A percentile compares a stretch with the other conserved stretches of the same genome.
Evolutionary conservation across 2,329 filamentous ascomycete genomes (phyloP).

Genomic region (Phialophora macrospora): DNA sequence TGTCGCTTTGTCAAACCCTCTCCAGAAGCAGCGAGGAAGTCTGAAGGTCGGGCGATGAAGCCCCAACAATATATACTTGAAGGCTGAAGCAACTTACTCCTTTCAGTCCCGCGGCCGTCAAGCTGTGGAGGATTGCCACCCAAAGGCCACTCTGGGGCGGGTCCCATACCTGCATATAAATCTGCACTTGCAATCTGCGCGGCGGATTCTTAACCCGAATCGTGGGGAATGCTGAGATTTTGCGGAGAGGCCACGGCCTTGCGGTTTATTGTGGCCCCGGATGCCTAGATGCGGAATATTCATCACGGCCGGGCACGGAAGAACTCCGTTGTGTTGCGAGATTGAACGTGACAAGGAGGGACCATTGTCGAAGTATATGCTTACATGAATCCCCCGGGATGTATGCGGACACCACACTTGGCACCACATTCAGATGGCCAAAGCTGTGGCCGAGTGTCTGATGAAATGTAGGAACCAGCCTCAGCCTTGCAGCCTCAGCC

Average conservation of each 20-base stretch:
- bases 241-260: constrained; percentile 6
- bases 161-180: constrained; percentile 5
- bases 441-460: too few relatives aligned
- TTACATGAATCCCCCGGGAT: too few relatives aligned
- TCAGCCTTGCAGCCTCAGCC: too few relatives aligned
- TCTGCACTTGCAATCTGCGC: not conserved
- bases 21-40: not conserved
- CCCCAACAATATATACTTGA: constrained; percentile 1
- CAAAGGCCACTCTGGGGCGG: not conserved
- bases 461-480: too few relatives aligned
- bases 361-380: too few relatives aligned
- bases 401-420: too few relatives aligned
- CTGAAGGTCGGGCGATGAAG: not conserved
- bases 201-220: constrained; percentile 9
- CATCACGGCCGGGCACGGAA: too few relatives aligned
- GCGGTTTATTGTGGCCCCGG: constrained; percentile 9
- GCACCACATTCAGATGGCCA: too few relatives aligned
- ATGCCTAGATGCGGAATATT: not conserved
- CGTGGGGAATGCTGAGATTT: constrained; percentile 10
- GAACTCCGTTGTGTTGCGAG: too few relatives aligned
- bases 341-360: too few relatives aligned
- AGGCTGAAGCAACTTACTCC: not conserved
- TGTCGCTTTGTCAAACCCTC: not conserved
- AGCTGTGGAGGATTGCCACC: constrained; percentile 8
- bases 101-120: not conserved